Percentiles rank a stretch among this genome's conserved stretches.
Evolutionary conservation across 371 early-diverging fungal species (phyloP).

Genomic region (Mucor ambiguus): DNA sequence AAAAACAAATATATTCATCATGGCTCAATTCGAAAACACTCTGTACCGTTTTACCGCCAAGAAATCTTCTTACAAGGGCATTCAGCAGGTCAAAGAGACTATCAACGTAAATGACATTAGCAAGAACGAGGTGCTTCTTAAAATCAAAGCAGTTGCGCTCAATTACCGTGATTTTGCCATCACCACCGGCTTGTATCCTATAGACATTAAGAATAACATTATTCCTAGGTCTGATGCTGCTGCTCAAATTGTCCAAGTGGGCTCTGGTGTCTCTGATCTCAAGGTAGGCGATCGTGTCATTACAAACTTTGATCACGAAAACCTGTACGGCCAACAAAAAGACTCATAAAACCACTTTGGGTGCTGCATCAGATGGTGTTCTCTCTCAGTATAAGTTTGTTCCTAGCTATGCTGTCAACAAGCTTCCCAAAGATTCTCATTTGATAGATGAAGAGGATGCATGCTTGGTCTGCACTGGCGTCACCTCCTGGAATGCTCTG

Average conservation of each 20-base stretch:
- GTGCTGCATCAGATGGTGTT: slow-evolving; percentile 9
- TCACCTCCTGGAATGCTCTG: slow-evolving; percentile 15
- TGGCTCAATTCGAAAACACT: background rate
- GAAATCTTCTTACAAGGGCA: background rate
- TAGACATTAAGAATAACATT: background rate
- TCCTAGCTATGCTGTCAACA: slow-evolving; percentile 12
- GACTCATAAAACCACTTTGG: background rate
- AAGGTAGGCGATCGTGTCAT: slow-evolving; percentile 25
- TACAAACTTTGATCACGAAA: slow-evolving; percentile 11
- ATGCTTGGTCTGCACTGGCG: slow-evolving; percentile 26
- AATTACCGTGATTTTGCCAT: slow-evolving; percentile 28
- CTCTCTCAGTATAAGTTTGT: slow-evolving; percentile 17
- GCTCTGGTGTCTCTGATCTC: slow-evolving; percentile 12
- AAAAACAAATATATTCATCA: background rate
- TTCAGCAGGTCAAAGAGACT: background rate
- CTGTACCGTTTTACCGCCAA: background rate
- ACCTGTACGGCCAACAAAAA: slow-evolving; percentile 12
- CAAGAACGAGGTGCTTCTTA: slow-evolving; percentile 16
- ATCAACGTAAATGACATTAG: background rate
- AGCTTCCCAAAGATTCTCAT: slow-evolving; percentile 18
- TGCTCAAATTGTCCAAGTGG: slow-evolving; percentile 22
- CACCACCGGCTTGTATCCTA: background rate
- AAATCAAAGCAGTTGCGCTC: slow-evolving; percentile 27
- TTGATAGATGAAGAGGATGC: slow-evolving; percentile 23
- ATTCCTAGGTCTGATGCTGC: slow-evolving; percentile 23